Conservation (phyloP, 352 stramenopile genomes). For the Lagenidium sp. region DNA sequence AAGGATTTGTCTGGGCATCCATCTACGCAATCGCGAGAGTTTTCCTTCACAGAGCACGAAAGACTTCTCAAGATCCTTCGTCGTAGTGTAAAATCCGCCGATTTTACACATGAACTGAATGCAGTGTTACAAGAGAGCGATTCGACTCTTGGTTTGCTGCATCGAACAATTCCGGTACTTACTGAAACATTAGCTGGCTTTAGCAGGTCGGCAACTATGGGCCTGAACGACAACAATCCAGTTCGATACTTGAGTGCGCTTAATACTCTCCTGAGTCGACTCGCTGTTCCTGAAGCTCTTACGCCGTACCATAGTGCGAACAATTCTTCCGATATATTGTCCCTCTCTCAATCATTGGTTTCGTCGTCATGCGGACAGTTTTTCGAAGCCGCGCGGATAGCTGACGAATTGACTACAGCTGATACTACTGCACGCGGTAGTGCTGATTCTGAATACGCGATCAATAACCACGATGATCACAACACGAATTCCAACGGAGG, state of each 20-base stretch:
- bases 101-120: constrained; percentile 38
- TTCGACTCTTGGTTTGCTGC: constrained; percentile 2
- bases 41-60: constrained; percentile 68
- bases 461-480: constrained; percentile 1
- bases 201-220: too few relatives aligned
- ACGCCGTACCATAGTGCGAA: background rate
- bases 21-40: too few relatives aligned
- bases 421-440: constrained; percentile 4
- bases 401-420: constrained; percentile 34
- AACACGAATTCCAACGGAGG: too few relatives aligned
- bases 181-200: too few relatives aligned
- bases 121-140: constrained; percentile 40
- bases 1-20: too few relatives aligned
- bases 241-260: too few relatives aligned
- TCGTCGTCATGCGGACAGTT: constrained; percentile 42
- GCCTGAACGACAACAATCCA: too few relatives aligned
- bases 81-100: constrained; percentile 52
- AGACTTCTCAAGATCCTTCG: constrained; percentile 62
- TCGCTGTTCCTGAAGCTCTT: too few relatives aligned
- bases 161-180: too few relatives aligned
- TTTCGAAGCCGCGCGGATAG: constrained; percentile 60
- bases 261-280: too few relatives aligned
- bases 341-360: constrained; percentile 24
- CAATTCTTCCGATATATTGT: constrained; percentile 14
- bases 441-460: background rate